A percentile compares a stretch with the other conserved stretches of the same genome.
Conservation (phyloP, 2,329 filamentous ascomycete species). For the Colletotrichum magnum region DNA sequence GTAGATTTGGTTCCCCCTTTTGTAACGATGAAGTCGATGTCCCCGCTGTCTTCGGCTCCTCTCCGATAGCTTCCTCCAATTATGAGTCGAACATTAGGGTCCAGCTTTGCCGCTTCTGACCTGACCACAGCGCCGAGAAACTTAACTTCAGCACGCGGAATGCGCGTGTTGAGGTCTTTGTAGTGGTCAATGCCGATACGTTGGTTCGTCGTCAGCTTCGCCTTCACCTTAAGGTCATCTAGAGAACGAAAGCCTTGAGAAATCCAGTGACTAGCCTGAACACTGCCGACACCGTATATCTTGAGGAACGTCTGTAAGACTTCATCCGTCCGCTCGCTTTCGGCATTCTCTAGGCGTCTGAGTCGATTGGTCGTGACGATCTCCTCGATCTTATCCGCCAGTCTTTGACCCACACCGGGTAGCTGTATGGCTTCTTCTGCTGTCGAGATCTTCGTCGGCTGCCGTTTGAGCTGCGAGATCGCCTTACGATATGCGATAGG, state of each 20-base stretch:
- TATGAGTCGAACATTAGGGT: conserved; percentile 76
- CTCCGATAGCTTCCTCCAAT: conserved; percentile 89
- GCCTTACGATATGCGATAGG: conserved; percentile 82
- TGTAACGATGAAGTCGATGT: conserved; percentile 89
- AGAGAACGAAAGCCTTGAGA: conserved; percentile 81
- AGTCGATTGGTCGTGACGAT: conserved; percentile 83
- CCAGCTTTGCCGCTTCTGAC: conserved; percentile 69
- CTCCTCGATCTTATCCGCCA: conserved; percentile 91
- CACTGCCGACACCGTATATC: conserved; percentile 83
- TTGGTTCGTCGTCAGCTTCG: conserved; percentile 78
- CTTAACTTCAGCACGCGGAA: conserved; percentile 83
- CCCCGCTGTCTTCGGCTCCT: conserved; percentile 80
- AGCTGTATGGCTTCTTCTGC: conserved; percentile 78
- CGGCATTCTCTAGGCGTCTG: conserved; percentile 78
- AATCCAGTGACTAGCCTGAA: conserved; percentile 82
- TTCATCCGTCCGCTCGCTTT: conserved; percentile 75
- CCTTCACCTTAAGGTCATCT: conserved; percentile 75
- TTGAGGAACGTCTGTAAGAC: conserved; percentile 79
- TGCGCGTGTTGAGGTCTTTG: conserved; percentile 82
- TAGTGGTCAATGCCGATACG: conserved; percentile 84
- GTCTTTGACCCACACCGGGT: conserved; percentile 77
- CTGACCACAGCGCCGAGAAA: conserved; percentile 77
- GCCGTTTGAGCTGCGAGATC: conserved; percentile 79
- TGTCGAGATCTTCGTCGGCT: conserved; percentile 74
- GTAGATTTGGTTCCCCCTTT: conserved; percentile 69